These are phyloP conservation scores for Parachlorella kessleri DNA, from an alignment of 139 green algal genomes.

Conservation along the genomic window DNA sequence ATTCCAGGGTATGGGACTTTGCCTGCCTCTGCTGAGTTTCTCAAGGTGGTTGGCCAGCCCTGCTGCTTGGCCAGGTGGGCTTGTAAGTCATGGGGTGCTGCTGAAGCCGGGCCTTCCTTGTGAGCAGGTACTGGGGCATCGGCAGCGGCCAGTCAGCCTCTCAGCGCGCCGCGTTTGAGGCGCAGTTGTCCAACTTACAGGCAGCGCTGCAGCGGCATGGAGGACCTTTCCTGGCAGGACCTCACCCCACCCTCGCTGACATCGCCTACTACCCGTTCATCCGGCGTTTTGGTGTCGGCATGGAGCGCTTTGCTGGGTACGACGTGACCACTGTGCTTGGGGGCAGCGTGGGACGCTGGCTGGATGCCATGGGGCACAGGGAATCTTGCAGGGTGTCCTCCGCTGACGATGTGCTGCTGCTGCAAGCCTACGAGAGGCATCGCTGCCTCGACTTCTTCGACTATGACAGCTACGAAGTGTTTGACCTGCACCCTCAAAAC, in stretches of 20 bases:
- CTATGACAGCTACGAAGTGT: conserved; percentile 43
- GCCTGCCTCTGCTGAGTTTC: no score
- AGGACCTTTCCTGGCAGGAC: conserved; percentile 44
- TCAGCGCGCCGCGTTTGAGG: conserved; percentile 46
- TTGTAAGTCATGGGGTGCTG: no score
- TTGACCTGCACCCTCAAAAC: conserved; percentile 59
- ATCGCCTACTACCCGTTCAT: conserved; percentile 45
- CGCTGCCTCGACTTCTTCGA: conserved; percentile 72
- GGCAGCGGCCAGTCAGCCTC: conserved; percentile 26
- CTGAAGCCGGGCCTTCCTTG: not conserved
- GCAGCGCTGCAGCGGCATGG: conserved; percentile 19
- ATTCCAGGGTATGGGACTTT: no score
- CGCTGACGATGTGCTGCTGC: conserved; percentile 37
- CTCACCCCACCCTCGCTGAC: conserved; percentile 34
- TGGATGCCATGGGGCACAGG: conserved; percentile 43
- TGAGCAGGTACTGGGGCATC: conserved; percentile 48
- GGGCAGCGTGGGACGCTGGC: conserved; percentile 26
- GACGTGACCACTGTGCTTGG: conserved; percentile 14
- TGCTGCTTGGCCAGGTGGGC: no score
- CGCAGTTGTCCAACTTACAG: conserved; percentile 4
- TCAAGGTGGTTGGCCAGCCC: no score
- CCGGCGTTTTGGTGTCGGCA: conserved; percentile 34
- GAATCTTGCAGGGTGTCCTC: conserved; percentile 27
- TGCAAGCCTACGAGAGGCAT: conserved; percentile 45
- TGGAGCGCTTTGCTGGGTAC: conserved; percentile 6